Percentiles rank a stretch among this genome's conserved stretches.
Conservation (phyloP, 1,139 yeast species). For the Hyphopichia khmerensis region DNA sequence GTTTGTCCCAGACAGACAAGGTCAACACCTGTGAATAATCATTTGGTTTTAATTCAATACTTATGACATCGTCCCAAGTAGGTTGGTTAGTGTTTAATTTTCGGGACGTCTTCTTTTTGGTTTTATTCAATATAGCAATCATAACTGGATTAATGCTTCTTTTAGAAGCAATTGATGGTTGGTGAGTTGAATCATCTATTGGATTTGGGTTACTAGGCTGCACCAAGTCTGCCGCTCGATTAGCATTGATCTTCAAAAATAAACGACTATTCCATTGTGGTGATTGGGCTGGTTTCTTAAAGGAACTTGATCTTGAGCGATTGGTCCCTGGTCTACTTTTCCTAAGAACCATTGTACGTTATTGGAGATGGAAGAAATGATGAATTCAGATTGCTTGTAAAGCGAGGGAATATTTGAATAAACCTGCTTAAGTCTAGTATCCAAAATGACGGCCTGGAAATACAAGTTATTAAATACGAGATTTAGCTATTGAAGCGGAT, state of each 20-base stretch:
- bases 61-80: constrained; percentile 42
- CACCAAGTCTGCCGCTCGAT: constrained; percentile 41
- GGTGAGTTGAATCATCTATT: neutral
- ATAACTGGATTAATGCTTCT: constrained; percentile 36
- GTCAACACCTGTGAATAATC: constrained; percentile 32
- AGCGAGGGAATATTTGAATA: no score
- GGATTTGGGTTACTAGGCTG: constrained; percentile 6
- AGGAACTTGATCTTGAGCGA: neutral
- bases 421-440: no score
- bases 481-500: no score
- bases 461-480: no score
- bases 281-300: neutral
- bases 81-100: constrained; percentile 43
- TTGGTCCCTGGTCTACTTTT: neutral
- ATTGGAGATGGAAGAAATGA: no score
- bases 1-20: constrained; percentile 48
- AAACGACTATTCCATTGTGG: constrained; percentile 11
- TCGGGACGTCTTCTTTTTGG: constrained; percentile 28
- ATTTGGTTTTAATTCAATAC: constrained; percentile 28
- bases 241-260: constrained; percentile 33
- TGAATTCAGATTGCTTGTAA: no score
- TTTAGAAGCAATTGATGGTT: constrained; percentile 1
- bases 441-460: no score
- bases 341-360: neutral
- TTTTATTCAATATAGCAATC: constrained; percentile 32